Evolutionary conservation across 2,329 filamentous ascomycete genomes (phyloP).

Genomic region (Pseudogymnoascus sp.): DNA sequence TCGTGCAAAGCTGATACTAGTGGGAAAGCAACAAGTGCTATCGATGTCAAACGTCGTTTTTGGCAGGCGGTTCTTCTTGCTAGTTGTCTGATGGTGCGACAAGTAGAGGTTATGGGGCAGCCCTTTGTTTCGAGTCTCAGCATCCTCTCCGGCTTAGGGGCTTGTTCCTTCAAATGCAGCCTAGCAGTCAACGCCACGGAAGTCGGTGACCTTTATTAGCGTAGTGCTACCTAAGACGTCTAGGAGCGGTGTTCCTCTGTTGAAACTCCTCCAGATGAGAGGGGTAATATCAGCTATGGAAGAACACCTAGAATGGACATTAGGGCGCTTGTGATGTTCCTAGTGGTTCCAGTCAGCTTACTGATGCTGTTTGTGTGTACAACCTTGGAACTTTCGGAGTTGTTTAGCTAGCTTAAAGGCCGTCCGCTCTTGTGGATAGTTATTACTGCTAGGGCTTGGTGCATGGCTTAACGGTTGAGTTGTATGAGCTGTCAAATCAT

Average conservation of each 20-base stretch:
- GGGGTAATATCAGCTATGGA: not conserved
- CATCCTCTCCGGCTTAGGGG: too few species aligned
- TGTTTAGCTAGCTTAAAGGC: not conserved
- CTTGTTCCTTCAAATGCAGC: not conserved
- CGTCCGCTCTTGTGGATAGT: too few species aligned
- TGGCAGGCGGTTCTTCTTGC: not conserved
- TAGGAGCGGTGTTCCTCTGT: not conserved
- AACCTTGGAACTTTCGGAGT: not conserved
- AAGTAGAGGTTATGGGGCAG: not conserved
- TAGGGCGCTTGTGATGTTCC: not conserved
- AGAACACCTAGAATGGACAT: not conserved
- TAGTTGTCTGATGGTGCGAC: not conserved
- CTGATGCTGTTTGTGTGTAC: slow-evolving; percentile 1
- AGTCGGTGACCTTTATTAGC: not conserved
- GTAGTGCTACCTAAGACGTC: not conserved
- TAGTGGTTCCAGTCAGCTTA: not conserved
- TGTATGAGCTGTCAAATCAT: not conserved
- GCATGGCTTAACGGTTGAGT: not conserved
- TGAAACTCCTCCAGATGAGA: not conserved
- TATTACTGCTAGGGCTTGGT: not conserved
- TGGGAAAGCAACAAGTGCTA: not conserved
- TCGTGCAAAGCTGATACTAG: not conserved
- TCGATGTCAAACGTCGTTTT: not conserved
- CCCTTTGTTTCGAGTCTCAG: too few species aligned
- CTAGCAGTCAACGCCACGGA: not conserved